Base-by-base conservation (phyloP, 1,284 basidiomycete species). In the Marasmius fiardii region DNA sequence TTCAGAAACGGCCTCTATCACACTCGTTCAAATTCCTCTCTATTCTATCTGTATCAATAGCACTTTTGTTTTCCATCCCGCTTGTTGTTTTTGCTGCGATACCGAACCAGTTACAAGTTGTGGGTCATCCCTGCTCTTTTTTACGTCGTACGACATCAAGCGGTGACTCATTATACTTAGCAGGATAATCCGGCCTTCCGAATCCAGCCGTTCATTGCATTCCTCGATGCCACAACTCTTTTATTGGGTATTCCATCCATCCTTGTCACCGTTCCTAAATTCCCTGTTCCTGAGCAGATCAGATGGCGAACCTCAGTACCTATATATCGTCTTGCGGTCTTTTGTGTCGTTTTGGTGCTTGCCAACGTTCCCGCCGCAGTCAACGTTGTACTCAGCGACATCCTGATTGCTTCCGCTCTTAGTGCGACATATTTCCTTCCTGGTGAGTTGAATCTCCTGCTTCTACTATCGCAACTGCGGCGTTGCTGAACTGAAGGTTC, bases 11-110 rank as follows among this genome's bases (percentile, higher is more conserved):
- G 49, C 72, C 76, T 11, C 74, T 73, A 39, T 73, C 75, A 41
- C 78, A 73, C 45, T 86, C 83, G 1, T 88, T 88, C 70, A 77
- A 77, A 55, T 64, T 79, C 2, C 70, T 90, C 47, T 86, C 83
- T 21, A 60, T 74, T 41, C 55, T 77, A 26, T 82, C 85, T 51
- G 71, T 81, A 56, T 55, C 70, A 8, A 59, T 83, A 43, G 83
- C 81, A 23, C 65, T 77, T 2, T 61, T 74, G 26, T 68, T 87
- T 56, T 74, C 82, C 41, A 63, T 88, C 3, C 87, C 87, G 4
- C 74, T 85, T n/a, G 71, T 79, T 28, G 72, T 87, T 52, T 79
- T 82, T 58, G 68, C 78, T 31, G 72, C 78, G 2, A 72, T 72
- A 31, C 72, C 75, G 11, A 74, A 70, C 53, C 60, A 66, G 33